A percentile compares a stretch with the other conserved stretches of the same genome.
Conservation (phyloP, 2,329 filamentous ascomycete species). For the Stagonosporopsis tanaceti region DNA sequence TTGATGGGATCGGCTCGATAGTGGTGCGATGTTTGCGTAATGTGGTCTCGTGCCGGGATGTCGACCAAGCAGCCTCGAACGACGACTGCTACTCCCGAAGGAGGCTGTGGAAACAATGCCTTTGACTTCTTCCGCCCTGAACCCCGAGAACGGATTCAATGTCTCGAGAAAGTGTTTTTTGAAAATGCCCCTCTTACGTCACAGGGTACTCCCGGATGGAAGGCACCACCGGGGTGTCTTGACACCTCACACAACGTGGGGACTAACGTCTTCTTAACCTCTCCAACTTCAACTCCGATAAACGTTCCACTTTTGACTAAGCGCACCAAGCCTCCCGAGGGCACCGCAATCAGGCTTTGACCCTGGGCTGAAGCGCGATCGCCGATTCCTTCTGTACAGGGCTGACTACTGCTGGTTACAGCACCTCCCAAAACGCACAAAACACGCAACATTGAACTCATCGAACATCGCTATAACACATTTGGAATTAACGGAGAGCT, state of each 20-base stretch:
- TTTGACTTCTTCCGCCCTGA: background rate
- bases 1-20: background rate
- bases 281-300: constrained; percentile 1
- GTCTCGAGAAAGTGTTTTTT: background rate
- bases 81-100: background rate
- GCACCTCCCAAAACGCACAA: constrained; percentile 4
- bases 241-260: constrained; percentile 6
- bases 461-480: background rate
- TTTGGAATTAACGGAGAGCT: background rate
- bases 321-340: constrained; percentile 13
- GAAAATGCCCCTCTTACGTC: constrained; percentile 8
- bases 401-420: constrained; percentile 6
- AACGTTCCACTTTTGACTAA: constrained; percentile 21
- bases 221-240: constrained; percentile 15
- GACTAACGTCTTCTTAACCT: constrained; percentile 5
- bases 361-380: constrained; percentile 23
- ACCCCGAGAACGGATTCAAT: background rate
- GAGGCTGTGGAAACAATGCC: background rate
- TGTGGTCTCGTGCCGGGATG: background rate
- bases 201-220: constrained; percentile 8
- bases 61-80: background rate
- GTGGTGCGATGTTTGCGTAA: background rate
- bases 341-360: constrained; percentile 18
- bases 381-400: constrained; percentile 20
- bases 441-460: background rate